Base-by-base conservation (phyloP, 2,329 filamentous ascomycete genomes). In the Sclerotinia nivalis region DNA sequence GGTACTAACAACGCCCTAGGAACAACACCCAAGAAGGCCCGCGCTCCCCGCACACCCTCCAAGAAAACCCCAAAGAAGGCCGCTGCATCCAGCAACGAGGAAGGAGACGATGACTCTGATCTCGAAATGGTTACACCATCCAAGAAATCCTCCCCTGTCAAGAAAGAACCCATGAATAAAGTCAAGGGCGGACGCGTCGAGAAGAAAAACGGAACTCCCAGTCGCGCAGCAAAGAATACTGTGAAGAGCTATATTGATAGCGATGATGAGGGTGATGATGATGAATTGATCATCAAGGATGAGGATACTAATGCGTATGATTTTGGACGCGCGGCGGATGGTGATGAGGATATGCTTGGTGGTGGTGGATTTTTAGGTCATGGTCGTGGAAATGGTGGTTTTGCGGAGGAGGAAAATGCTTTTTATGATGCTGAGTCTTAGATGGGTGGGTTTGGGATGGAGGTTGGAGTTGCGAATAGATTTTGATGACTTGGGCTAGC, bases 81-180 rank as follows among this genome's bases (percentile, higher is more conserved):
- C 7, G 52, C 56, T 10, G 12, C 31, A 15, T 40, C 34, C 62
- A 52, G 64, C 31, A 52, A 58, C 10, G 66, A 68, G 9, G 71
- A 70, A 2, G 73, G 66, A 28, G 74, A 73, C 2, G 72, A 74
- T 1, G 73, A 67, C 4, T 66, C 66, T 0, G 60, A 56, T 0
- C 49, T 50, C 4, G 59, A 65, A 0, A 68, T 70, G 10, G 8
- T 0, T 7, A 50, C 1, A 66, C 73, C 74, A 0, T 66, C 72
- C 7, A 76, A 74, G 61, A 72, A 71, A 15, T 6, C 31, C 3
- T 62, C 0, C 71, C 74, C 73, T 1, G 55, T 72, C 6, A 76
- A 76, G 67, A 71, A 71, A 22, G 66, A 50, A 0, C 3, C 50
- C 0, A 10, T 77, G 1, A 74, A 78, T 49, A 77, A 76, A 67